Evolutionary conservation across 2,329 filamentous ascomycete species (phyloP), one percentile per base, ranked within the genome.

Genomic region (Fusarium buxicola): DNA sequence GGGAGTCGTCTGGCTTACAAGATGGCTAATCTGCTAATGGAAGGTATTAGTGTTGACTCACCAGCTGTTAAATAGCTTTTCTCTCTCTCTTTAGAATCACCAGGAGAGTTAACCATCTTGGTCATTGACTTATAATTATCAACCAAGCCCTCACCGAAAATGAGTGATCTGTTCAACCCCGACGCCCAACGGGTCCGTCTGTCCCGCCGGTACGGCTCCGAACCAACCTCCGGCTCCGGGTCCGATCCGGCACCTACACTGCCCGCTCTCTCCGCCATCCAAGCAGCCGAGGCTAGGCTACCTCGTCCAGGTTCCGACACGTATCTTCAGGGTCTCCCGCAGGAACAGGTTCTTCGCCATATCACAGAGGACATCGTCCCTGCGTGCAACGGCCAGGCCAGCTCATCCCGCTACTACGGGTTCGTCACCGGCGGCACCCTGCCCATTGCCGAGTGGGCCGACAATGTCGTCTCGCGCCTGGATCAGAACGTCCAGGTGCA

Each of bases 401-500:
- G 84, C 36, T 87, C 84, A 38, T 76, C 86, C 10, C 86, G 87
- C 51, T 96, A 96, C 81, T 96, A 92, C 74, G 94, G 92, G 57
- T 97, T 97, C 74, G 90, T 97, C 7, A 96, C 89, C 0, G 94
- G 94, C 39, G 91, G 92, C 12, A 82, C 84, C 8, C 91, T 94
- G 0, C 92, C 92, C 7, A 87, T 92, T 21, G 93, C 93, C 28
- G 84, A 90, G 66, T 85, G 92, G 50, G 94, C 92, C 2, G 94
- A 97, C 74, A 90, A 92, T 63, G 77, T 97, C n/a, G 92, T 94
- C 59, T 89, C 89, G 6, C 84, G 86, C 8, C 85, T 89, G 59
- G 94, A 97, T 73, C 92, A 96, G 73, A 97, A 94, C 74, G 88
- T 93, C 5, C 85, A 89, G 55, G 91, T 96, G 1, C 93, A 97